phyloP scores from a whole-genome alignment of 2,329 filamentous ascomycete genomes.

The Pleurostoma richardsiae region DNA sequence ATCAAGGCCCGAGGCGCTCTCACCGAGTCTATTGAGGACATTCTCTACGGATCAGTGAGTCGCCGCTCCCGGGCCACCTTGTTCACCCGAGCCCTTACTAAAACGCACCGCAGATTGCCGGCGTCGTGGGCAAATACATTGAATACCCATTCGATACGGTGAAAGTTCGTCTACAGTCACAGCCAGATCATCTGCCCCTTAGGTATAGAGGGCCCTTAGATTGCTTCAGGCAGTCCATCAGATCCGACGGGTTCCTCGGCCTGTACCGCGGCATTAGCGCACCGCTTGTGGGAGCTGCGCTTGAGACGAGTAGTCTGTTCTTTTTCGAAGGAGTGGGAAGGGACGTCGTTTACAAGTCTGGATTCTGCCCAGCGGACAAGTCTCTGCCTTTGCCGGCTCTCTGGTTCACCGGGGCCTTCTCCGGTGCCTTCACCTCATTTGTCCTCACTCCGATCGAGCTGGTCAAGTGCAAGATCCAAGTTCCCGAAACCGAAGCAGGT shows the following conservation, averaged over 20 bases:
- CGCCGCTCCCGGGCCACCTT: not conserved
- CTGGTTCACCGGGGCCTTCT: constrained; percentile 75
- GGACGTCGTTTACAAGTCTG: constrained; percentile 53
- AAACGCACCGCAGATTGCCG: constrained; percentile 55
- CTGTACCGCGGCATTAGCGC: constrained; percentile 92
- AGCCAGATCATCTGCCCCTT: constrained; percentile 76
- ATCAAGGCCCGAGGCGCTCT: constrained; percentile 33
- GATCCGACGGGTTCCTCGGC: constrained; percentile 70
- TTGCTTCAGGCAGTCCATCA: constrained; percentile 85
- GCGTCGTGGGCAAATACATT: constrained; percentile 89
- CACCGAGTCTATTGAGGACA: constrained; percentile 74
- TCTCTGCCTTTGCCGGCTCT: constrained; percentile 71
- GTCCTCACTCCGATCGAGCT: constrained; percentile 93
- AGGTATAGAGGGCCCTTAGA: constrained; percentile 84
- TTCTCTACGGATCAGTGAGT: constrained; percentile 80
- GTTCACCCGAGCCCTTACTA: constrained; percentile 7
- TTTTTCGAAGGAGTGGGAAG: constrained; percentile 80
- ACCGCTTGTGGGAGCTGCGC: constrained; percentile 82
- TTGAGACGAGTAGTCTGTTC: constrained; percentile 90
- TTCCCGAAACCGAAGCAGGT: constrained; percentile 46
- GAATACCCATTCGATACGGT: constrained; percentile 99
- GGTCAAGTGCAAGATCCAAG: constrained; percentile 98
- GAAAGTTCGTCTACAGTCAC: constrained; percentile 96
- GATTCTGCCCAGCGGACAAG: constrained; percentile 43
- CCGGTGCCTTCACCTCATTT: constrained; percentile 84